Conservation (phyloP, 1,284 basidiomycete species). For the Psilocybe mexicana region DNA sequence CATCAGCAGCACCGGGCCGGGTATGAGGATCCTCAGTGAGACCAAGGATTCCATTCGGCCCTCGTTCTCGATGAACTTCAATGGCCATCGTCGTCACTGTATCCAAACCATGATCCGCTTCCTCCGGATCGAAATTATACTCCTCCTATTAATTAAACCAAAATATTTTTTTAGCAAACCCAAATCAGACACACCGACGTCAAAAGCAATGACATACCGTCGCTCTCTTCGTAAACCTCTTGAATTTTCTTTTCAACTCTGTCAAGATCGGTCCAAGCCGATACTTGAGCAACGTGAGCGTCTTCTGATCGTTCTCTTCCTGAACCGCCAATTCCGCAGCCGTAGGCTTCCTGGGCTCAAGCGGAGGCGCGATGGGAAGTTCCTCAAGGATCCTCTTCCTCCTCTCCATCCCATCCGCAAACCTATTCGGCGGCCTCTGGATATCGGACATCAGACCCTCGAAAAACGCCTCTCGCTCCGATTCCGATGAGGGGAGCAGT, state of each 20-base stretch:
- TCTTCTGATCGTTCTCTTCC: conserved; percentile 77
- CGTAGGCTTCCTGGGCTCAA: conserved; percentile 83
- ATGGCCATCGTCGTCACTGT: conserved; percentile 38
- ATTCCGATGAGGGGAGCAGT: conserved; percentile 50
- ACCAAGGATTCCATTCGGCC: conserved; percentile 47
- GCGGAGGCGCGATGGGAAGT: conserved; percentile 86
- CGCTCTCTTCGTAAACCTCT: conserved; percentile 85
- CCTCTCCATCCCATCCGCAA: conserved; percentile 88
- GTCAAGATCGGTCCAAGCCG: conserved; percentile 84
- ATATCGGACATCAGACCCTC: conserved; percentile 69
- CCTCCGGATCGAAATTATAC: conserved; percentile 57
- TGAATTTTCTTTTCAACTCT: conserved; percentile 93
- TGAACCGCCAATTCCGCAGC: conserved; percentile 84
- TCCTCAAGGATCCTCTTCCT: conserved; percentile 85
- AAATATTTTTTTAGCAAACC: background rate
- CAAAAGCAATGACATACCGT: conserved; percentile 51
- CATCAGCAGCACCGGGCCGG: conserved; percentile 29
- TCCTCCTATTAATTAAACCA: conserved; percentile 55
- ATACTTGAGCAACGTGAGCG: conserved; percentile 85
- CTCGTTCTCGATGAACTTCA: conserved; percentile 38
- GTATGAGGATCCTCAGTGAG: conserved; percentile 37
- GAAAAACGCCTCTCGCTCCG: conserved; percentile 81
- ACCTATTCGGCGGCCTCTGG: conserved; percentile 79
- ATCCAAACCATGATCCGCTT: conserved; percentile 32
- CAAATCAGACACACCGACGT: background rate